Conservation (phyloP, 2,329 filamentous ascomycete species). For the Xylaria sp. region DNA sequence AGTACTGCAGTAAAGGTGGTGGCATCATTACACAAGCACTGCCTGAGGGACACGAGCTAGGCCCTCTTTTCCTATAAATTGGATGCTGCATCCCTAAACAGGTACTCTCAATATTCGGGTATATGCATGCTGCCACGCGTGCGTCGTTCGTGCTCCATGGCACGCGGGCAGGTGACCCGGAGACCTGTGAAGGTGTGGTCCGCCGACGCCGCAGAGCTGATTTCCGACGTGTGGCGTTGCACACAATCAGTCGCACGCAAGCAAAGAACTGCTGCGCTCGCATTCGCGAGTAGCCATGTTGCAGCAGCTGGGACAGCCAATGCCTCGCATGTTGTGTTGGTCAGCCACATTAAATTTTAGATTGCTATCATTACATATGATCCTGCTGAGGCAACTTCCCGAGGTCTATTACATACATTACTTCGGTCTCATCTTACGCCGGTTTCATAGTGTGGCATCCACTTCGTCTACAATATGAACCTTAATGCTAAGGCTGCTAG, state of each 20-base stretch:
- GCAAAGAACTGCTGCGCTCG: slow-evolving; percentile 12
- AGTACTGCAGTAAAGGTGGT: not conserved
- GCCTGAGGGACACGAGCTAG: slow-evolving; percentile 42
- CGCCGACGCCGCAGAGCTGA: slow-evolving; percentile 5
- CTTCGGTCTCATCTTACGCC: slow-evolving; percentile 8
- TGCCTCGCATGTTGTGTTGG: slow-evolving; percentile 7
- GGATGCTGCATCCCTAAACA: slow-evolving; percentile 13
- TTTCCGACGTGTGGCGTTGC: slow-evolving; percentile 21
- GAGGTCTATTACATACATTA: slow-evolving; percentile 13
- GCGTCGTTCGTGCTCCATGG: slow-evolving; percentile 15
- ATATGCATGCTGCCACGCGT: slow-evolving; percentile 33
- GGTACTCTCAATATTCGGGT: slow-evolving; percentile 20
- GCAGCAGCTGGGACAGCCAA: not conserved
- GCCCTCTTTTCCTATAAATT: slow-evolving; percentile 23
- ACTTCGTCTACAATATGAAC: slow-evolving; percentile 67
- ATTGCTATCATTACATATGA: slow-evolving; percentile 30
- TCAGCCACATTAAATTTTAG: slow-evolving; percentile 21
- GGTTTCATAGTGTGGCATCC: slow-evolving; percentile 41
- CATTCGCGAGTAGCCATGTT: slow-evolving; percentile 9
- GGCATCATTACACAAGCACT: slow-evolving; percentile 38
- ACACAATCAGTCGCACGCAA: slow-evolving; percentile 14
- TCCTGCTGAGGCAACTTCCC: slow-evolving; percentile 1
- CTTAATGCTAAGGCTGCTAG: slow-evolving; percentile 67
- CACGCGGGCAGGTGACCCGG: slow-evolving; percentile 24
- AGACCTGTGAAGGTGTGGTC: not conserved